phyloP scores from a whole-genome alignment of 2,329 filamentous ascomycete species.

The Pyricularia sp. region DNA sequence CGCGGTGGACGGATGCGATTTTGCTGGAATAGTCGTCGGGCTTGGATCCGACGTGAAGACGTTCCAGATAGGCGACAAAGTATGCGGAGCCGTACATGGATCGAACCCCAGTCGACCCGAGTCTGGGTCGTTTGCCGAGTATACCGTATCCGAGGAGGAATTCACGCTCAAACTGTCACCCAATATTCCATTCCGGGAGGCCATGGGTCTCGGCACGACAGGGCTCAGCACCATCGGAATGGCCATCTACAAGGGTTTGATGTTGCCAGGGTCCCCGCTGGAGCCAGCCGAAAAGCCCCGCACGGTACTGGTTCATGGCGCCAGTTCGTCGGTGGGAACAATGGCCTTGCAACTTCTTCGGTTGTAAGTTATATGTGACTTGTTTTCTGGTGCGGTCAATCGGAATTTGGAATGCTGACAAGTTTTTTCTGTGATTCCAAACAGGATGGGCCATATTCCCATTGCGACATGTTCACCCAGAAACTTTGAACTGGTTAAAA shows the following conservation, averaged over 20 bases:
- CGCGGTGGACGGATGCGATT: slow-evolving; percentile 19
- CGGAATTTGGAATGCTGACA: too few species aligned
- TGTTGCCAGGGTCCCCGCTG: neutral
- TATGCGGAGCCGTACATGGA: slow-evolving; percentile 13
- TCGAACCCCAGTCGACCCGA: slow-evolving; percentile 8
- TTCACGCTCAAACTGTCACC: neutral
- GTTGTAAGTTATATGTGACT: neutral
- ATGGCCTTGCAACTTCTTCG: neutral
- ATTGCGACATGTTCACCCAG: slow-evolving; percentile 23
- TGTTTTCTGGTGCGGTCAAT: neutral
- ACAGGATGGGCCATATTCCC: neutral
- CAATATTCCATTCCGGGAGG: neutral
- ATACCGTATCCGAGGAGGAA: slow-evolving; percentile 5
- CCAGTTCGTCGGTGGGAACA: neutral
- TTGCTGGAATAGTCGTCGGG: slow-evolving; percentile 17
- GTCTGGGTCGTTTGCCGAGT: slow-evolving; percentile 15
- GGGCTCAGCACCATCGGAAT: neutral
- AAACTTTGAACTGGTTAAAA: slow-evolving; percentile 36
- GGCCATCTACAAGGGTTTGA: neutral
- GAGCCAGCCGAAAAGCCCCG: neutral
- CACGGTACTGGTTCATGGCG: neutral
- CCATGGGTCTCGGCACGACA: neutral
- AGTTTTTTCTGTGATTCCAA: too few species aligned
- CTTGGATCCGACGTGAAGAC: slow-evolving; percentile 12
- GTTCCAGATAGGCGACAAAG: slow-evolving; percentile 18